Evolutionary conservation across 192 early-diverging fungal genomes (phyloP).

Genomic region (Coemansia sp.): DNA sequence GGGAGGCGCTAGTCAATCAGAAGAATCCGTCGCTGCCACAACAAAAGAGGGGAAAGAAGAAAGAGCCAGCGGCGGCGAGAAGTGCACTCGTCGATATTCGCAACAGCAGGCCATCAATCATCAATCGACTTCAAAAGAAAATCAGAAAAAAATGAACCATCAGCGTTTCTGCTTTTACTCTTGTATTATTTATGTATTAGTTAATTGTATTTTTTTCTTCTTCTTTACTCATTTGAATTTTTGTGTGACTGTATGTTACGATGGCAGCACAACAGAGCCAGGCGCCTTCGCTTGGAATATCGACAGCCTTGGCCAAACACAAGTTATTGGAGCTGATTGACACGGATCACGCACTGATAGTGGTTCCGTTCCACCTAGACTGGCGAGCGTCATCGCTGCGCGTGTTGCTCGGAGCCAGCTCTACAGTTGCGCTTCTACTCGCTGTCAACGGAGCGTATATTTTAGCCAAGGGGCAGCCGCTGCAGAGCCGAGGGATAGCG

Average conservation of each 20-base stretch:
- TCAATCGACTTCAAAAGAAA: constrained; percentile 5
- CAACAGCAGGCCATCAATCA: constrained; percentile 18
- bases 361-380: constrained; percentile 38
- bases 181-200: neutral
- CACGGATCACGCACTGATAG: constrained; percentile 20
- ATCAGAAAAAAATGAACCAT: constrained; percentile 14
- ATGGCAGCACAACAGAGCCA: neutral
- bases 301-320: constrained; percentile 33
- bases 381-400: constrained; percentile 11
- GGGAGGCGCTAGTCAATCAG: constrained; percentile 23
- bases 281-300: constrained; percentile 16
- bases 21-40: neutral
- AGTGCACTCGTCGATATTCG: constrained; percentile 27
- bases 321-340: constrained; percentile 32
- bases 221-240: no score
- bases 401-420: constrained; percentile 16
- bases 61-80: neutral
- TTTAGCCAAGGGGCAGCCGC: constrained; percentile 21
- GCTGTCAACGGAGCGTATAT: constrained; percentile 32
- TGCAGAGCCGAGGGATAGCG: constrained; percentile 39
- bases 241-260: neutral
- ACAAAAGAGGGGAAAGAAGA: neutral
- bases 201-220: neutral
- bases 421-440: constrained; percentile 10
- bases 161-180: neutral